A percentile compares a stretch with the other conserved stretches of the same genome.
These are phyloP conservation scores for Alternaria sp. DNA, from an alignment of 2,329 filamentous ascomycete genomes.

Conservation along the genomic window DNA sequence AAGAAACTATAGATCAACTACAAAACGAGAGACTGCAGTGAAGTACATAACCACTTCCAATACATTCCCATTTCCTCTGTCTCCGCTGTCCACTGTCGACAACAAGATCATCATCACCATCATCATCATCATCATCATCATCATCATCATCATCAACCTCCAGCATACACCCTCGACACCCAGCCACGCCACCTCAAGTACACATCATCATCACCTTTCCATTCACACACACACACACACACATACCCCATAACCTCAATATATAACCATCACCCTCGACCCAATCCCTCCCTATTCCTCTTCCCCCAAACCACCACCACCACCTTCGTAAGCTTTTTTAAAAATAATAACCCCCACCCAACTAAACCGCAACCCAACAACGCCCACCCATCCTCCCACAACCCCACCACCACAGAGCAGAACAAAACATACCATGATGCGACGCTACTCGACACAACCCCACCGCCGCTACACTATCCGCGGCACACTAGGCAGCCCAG, in stretches of 20 bases:
- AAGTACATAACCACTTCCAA: not conserved
- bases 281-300: not conserved
- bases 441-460: not conserved
- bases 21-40: not conserved
- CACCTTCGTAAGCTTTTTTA: not conserved
- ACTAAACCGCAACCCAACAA: no score
- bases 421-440: not conserved
- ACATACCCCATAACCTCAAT: not conserved
- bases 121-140: not conserved
- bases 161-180: conserved; percentile 1
- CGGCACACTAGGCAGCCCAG: not conserved
- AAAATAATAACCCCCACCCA: not conserved
- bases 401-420: no score
- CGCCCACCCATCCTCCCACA: no score
- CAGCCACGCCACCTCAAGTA: not conserved
- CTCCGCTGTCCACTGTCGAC: not conserved
- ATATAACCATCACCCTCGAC: not conserved
- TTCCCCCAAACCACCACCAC: no score
- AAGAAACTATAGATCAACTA: not conserved
- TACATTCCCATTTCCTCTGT: not conserved
- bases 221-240: not conserved
- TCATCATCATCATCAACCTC: not conserved
- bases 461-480: not conserved
- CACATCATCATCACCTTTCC: not conserved
- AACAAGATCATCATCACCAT: not conserved